Base-by-base conservation (phyloP, 2,329 filamentous ascomycete genomes). In the Gnomoniopsis smithogilvyi region DNA sequence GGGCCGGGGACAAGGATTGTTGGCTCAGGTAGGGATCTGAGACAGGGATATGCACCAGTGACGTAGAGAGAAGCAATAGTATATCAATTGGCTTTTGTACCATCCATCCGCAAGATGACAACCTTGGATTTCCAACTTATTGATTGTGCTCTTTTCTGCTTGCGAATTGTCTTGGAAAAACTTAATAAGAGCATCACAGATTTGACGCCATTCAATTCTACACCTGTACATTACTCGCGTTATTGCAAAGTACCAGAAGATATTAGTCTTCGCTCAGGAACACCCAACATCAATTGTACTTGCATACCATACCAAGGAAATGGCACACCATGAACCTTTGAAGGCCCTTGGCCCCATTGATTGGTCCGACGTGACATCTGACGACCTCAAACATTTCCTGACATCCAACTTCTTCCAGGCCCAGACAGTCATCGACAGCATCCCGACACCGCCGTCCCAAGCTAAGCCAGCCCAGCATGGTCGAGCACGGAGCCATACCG, bases 341-440 rank as follows among this genome's bases (percentile, higher is more conserved):
- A 76, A 79, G 69, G 76, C 78, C 38, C 78, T 90, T 43, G 76
- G 77, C 36, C 83, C 85, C 12, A 74, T 81, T 60, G 74, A 81
- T 48, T 87, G 83, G 80, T 70, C 77, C 36, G 72, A 74, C 64
- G 64, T 77, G 54, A 69, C 52, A 21, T 36, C 74, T 24, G 74
- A 83, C 50, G 74, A 80, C 59, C 78, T 87, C 45, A 74, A 78
- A 21, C 66, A 75, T 8, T 87, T 86, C 68, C 72, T 89, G 46
- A 68, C 75, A 58, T 74, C 79, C 46, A 84, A 89, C 60, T 90
- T 94, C 70, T 75, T 75, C 30, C 81, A 89, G 61, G 85, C 86
- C 21, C 88, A 92, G 67, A 77, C 88, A 19, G 82, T 96, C 58
- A 78, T 90, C 66, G 90, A 93, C 68, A 94, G 91, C 6, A 83